Evolutionary conservation across 805 yeast genomes (phyloP).

Genomic region (Starmerella cellae): DNA sequence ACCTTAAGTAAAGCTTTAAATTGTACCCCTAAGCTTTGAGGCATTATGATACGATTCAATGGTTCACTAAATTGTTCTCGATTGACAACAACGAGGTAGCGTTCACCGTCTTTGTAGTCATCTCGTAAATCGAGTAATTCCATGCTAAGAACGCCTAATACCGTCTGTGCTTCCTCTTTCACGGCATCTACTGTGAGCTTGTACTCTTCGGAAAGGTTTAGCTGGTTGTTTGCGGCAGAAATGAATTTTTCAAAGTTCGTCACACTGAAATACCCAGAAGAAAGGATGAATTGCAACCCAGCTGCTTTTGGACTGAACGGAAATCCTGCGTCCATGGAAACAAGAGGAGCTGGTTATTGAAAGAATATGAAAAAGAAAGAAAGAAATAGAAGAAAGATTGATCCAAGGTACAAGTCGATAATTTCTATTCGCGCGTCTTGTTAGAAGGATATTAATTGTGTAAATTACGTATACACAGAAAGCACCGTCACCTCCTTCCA

Average conservation of each 20-base stretch:
- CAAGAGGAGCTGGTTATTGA: too few species aligned
- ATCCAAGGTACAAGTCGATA: too few species aligned
- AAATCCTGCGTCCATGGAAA: too few species aligned
- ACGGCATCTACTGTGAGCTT: background rate
- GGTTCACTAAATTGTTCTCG: conserved; percentile 1
- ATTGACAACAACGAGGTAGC: conserved; percentile 5
- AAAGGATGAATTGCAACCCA: background rate
- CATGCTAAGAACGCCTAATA: conserved; percentile 10
- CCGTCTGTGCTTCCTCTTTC: conserved; percentile 1
- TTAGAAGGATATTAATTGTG: too few species aligned
- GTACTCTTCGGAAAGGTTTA: background rate
- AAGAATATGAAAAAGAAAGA: too few species aligned
- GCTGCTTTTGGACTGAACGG: background rate
- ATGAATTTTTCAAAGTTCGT: background rate
- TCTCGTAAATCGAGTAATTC: conserved; percentile 9
- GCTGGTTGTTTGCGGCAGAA: background rate
- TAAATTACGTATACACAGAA: too few species aligned
- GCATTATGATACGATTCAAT: conserved; percentile 4
- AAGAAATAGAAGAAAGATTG: too few species aligned
- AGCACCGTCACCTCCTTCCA: too few species aligned
- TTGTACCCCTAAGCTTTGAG: conserved; percentile 5
- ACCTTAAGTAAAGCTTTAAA: conserved; percentile 12
- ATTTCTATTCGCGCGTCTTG: too few species aligned
- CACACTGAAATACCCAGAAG: background rate
- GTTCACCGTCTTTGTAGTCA: conserved; percentile 8